Evolutionary conservation across 164 flowering plant species (phyloP), one percentile per base, ranked within the genome.

Genomic region (Magnolia sinica): DNA sequence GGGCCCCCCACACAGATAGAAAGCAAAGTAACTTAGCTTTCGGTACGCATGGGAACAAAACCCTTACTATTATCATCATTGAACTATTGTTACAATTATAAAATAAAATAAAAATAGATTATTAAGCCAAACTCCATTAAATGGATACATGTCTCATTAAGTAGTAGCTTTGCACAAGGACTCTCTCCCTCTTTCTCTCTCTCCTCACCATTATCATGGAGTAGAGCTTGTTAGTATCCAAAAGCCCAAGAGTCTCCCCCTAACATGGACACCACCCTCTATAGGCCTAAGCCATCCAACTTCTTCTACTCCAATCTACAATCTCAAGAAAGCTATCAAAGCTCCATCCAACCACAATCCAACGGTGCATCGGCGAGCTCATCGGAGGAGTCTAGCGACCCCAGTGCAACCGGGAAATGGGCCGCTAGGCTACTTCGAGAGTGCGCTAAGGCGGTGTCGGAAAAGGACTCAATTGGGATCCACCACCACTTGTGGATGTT

Each of bases 401-500:
- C 80, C 13, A 61, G 74, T 14, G 78, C 70, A 5, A 20, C 82
- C 8, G 81, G 80, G 13, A 87, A 85, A 82, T 92, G 97, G 97
- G 93, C 90, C 0, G 68, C 87, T 0, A 78, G 73, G 82, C 88
- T 92, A 74, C 91, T 92, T 7, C 78, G 50, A 18, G 95, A 90
- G 76, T 88, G 92, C 52, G 97, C 93, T 1, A 78, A 80, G 65
- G 97, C 97, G 10, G 83, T 92, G 72, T 80, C 89, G 0, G 89
- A 88, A 6, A 90, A 86, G 78, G 87, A 93, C 79, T 81, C 90
- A 0, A 74, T 37, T 76, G 86, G 80, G 83, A 82, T 87, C 84
- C 88, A 90, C 29, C 92, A 88, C 75, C 89, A 90, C 13, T 77
- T 92, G 10, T 92, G 95, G 97, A 88, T 91, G 92, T 71, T 92